phyloP scores from a whole-genome alignment of 1,139 yeast genomes.

The Entelexis paramagnoliae region DNA sequence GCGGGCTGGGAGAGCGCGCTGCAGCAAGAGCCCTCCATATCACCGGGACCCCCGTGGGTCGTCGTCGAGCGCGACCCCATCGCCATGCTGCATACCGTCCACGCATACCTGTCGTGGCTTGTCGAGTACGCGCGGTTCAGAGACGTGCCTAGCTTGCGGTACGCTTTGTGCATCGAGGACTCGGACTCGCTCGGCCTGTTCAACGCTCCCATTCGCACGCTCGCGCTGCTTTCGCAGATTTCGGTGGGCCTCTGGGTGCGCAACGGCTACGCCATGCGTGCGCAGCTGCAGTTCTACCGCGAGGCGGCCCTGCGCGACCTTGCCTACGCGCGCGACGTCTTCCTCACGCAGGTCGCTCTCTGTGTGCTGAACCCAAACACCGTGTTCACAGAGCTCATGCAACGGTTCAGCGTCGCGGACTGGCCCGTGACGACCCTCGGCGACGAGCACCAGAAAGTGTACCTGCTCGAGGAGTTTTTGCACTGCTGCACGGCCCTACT shows the following conservation, averaged over 20 bases:
- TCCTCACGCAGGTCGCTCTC: constrained; percentile 57
- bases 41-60: constrained; percentile 32
- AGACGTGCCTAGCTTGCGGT: constrained; percentile 29
- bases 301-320: constrained; percentile 75
- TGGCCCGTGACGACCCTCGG: constrained; percentile 34
- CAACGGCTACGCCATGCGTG: constrained; percentile 67
- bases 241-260: constrained; percentile 82
- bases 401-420: constrained; percentile 52
- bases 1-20: constrained; percentile 8
- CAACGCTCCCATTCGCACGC: constrained; percentile 68
- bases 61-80: constrained; percentile 35
- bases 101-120: constrained; percentile 61
- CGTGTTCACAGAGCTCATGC: constrained; percentile 49
- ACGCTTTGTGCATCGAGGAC: constrained; percentile 20
- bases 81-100: constrained; percentile 73
- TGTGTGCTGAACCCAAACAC: constrained; percentile 49
- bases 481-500: constrained; percentile 58
- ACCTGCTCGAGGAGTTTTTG: constrained; percentile 73
- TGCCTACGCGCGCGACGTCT: constrained; percentile 69
- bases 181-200: constrained; percentile 33
- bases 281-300: constrained; percentile 70
- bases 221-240: constrained; percentile 66
- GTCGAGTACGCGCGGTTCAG: constrained; percentile 42
- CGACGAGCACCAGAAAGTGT: constrained; percentile 36
- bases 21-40: background rate